Conservation (phyloP, 805 yeast species). For the Cyberlindnera mycetangii region DNA sequence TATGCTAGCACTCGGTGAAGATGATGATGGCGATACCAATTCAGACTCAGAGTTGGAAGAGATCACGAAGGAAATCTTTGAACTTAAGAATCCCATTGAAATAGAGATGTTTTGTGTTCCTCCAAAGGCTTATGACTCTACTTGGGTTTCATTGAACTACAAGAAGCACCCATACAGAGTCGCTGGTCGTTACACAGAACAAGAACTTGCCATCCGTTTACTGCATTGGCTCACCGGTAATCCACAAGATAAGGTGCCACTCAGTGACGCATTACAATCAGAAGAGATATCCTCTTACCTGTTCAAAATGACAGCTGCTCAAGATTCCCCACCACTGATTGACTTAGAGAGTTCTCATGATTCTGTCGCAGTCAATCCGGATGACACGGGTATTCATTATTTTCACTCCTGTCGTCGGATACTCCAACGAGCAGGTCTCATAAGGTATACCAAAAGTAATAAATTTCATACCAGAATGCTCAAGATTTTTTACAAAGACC, state of each 20-base stretch:
- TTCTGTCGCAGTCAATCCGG: conserved; percentile 6
- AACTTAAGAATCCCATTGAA: not conserved
- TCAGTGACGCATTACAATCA: conserved; percentile 18
- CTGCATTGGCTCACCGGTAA: conserved; percentile 24
- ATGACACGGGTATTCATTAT: conserved; percentile 20
- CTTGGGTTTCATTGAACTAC: not conserved
- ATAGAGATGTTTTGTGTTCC: not conserved
- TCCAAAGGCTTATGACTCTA: not conserved
- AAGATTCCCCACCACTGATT: not conserved
- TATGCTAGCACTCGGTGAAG: conserved; percentile 15
- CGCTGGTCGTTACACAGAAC: not conserved
- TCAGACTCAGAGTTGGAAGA: conserved; percentile 14
- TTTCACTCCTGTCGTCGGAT: conserved; percentile 29
- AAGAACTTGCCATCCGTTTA: conserved; percentile 18
- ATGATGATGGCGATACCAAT: conserved; percentile 8
- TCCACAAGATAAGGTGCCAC: conserved; percentile 15
- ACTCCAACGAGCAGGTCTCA: conserved; percentile 21
- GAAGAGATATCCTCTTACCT: conserved; percentile 16
- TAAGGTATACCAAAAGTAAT: conserved; percentile 24
- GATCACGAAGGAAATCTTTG: conserved; percentile 11
- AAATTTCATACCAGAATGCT: conserved; percentile 21
- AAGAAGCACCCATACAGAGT: conserved; percentile 6
- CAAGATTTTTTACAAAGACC: conserved; percentile 11
- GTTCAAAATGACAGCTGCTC: conserved; percentile 7
- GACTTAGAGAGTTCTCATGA: conserved; percentile 10